Percentiles rank a stretch among this genome's conserved stretches.
phyloP scores from a whole-genome alignment of 192 early-diverging fungal genomes.

The Geranomyces michiganensis region DNA sequence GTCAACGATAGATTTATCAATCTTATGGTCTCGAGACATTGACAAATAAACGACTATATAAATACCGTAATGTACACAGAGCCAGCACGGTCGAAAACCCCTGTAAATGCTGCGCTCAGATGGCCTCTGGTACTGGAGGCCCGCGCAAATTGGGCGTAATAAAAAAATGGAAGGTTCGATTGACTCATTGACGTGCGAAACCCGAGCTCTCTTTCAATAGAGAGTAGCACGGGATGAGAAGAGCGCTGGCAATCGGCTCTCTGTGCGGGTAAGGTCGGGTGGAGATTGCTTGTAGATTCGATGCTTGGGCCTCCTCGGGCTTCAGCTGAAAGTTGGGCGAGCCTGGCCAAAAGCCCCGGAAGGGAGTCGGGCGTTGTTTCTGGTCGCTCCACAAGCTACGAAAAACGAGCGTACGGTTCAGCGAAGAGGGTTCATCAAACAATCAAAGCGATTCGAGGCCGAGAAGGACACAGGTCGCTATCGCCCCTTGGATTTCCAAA shows the following conservation, averaged over 20 bases:
- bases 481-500: too few relatives aligned
- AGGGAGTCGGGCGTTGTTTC: background rate
- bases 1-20: slow-evolving; percentile 4
- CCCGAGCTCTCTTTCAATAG: too few relatives aligned
- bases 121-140: slow-evolving; percentile 74
- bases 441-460: too few relatives aligned
- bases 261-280: too few relatives aligned
- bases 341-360: too few relatives aligned
- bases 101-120: slow-evolving; percentile 72
- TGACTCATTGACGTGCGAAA: too few relatives aligned
- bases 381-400: background rate
- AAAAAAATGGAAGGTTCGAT: background rate
- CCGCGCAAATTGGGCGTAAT: slow-evolving; percentile 37
- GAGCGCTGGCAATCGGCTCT: too few relatives aligned
- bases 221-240: too few relatives aligned
- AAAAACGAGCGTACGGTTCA: background rate
- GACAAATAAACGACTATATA: background rate
- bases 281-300: background rate
- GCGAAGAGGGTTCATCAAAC: background rate
- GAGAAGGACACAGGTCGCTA: too few relatives aligned
- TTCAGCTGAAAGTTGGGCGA: too few relatives aligned
- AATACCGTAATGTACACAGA: slow-evolving; percentile 71
- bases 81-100: slow-evolving; percentile 75
- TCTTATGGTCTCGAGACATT: background rate
- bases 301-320: background rate